Evolutionary conservation across 1,284 basidiomycete genomes (phyloP).

Genomic region (Fistulina hepatica): DNA sequence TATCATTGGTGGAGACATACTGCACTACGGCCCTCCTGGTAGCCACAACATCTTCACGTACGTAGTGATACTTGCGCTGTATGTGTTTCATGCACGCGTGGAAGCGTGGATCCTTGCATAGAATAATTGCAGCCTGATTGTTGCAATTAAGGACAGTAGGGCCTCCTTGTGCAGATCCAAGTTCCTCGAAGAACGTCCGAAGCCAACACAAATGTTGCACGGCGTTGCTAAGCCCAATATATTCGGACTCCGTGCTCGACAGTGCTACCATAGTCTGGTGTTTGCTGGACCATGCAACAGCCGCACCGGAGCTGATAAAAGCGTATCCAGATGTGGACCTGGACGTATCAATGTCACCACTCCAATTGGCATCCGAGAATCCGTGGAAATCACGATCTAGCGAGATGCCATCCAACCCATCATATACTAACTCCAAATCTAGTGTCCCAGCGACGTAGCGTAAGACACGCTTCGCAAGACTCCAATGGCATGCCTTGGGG

Average conservation of each 20-base stretch:
- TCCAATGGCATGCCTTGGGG: conserved; percentile 15
- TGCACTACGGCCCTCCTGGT: conserved; percentile 13
- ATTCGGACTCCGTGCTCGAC: conserved; percentile 28
- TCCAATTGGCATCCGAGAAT: conserved; percentile 19
- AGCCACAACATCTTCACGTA: conserved; percentile 19
- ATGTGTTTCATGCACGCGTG: conserved; percentile 18
- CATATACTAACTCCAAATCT: conserved; percentile 13
- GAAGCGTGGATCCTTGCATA: conserved; percentile 13
- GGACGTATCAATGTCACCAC: conserved; percentile 10
- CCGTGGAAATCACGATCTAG: conserved; percentile 14
- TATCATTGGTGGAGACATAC: conserved; percentile 17
- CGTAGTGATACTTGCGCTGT: conserved; percentile 19
- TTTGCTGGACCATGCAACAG: conserved; percentile 23
- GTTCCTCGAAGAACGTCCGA: conserved; percentile 15
- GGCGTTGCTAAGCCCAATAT: conserved; percentile 23
- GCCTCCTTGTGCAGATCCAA: conserved; percentile 18
- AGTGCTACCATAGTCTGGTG: conserved; percentile 23
- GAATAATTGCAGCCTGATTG: conserved; percentile 17
- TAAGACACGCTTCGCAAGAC: conserved; percentile 16
- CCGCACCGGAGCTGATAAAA: conserved; percentile 17
- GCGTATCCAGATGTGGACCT: conserved; percentile 22
- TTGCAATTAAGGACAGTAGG: conserved; percentile 16
- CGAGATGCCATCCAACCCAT: conserved; percentile 7
- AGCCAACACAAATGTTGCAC: conserved; percentile 21
- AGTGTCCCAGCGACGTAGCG: conserved; percentile 19